These are phyloP conservation scores for Suhomyces panamericanus DNA, from an alignment of 1,139 yeast genomes.

Conservation along the genomic window DNA sequence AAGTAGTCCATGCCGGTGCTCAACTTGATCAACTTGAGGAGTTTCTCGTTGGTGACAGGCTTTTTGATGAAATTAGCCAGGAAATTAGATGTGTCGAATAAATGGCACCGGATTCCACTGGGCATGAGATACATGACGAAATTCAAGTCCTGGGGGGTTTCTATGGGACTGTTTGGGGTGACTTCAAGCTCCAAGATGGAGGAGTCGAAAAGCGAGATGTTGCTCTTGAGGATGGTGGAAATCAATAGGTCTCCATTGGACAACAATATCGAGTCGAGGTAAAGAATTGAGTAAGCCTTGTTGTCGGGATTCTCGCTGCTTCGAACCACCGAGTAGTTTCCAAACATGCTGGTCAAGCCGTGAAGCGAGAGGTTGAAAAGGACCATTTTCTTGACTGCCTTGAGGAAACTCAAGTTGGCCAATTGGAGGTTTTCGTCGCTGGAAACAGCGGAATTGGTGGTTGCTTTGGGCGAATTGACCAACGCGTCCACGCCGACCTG, in stretches of 20 bases:
- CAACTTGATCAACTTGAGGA: slow-evolving; percentile 49
- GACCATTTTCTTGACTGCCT: slow-evolving; percentile 59
- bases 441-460: slow-evolving; percentile 1
- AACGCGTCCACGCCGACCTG: slow-evolving; percentile 30
- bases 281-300: slow-evolving; percentile 32
- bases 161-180: slow-evolving; percentile 18
- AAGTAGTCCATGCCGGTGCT: slow-evolving; percentile 52
- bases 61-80: slow-evolving; percentile 46
- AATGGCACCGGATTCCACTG: slow-evolving; percentile 70
- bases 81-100: slow-evolving; percentile 47
- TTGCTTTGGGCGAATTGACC: slow-evolving; percentile 27
- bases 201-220: slow-evolving; percentile 36
- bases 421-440: slow-evolving; percentile 38
- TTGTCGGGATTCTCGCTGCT: slow-evolving; percentile 15
- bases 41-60: slow-evolving; percentile 26
- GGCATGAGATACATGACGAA: slow-evolving; percentile 69
- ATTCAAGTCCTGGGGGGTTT: slow-evolving; percentile 10
- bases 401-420: slow-evolving; percentile 56
- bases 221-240: slow-evolving; percentile 26
- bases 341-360: slow-evolving; percentile 49
- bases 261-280: slow-evolving; percentile 56
- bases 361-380: slow-evolving; percentile 45
- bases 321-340: slow-evolving; percentile 48
- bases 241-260: slow-evolving; percentile 53
- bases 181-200: slow-evolving; percentile 17